Base-by-base conservation (phyloP, 345 rosid genomes). In the Eucalyptus camaldulensis region DNA sequence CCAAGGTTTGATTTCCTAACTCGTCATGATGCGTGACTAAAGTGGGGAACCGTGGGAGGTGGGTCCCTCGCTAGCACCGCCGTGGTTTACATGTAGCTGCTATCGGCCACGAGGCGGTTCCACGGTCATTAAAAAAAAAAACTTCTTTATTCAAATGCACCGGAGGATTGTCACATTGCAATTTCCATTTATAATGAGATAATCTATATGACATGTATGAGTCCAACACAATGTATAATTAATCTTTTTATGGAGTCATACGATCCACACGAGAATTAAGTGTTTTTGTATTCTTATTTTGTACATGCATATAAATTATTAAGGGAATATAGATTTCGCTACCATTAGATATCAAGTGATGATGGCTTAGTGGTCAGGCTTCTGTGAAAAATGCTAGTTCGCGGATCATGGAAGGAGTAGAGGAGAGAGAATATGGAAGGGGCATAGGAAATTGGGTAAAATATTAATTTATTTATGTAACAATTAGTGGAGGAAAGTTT, bases 51-150 rank as follows among this genome's bases (percentile, higher is more conserved):
- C 2, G 13, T 47, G 49, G 13, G 2, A 47, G 49, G 49, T 47
- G 49, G 49, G 49, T 47, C 49, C 49, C 49, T 47, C 49, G 3
- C 13, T 47, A 47, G 49, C 49, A 47, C 13, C 13, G 5, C 13
- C 13, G 0, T 47, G 13, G 0, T 47, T 47, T 47, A 47, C 13
- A 13, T 5, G 13, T 47, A 47, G 49, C 49, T 11, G 5, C 13
- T 47, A 5, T 47, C 2, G 0, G 49, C 13, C 49, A 47, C 13
- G 4, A 47, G 1, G 0, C 13, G 2, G 1, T 47, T 47, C 49
- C 49, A 47, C 2, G 1, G 49, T 11, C 49, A 47, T 47, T 10
- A 47, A 10, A 47, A 47, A 11, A 47, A 47, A 47, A 72, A 5
- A 72, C 25, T 72, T 72, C 44, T 33, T 49, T 69, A 69, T 33